phyloP scores from a whole-genome alignment of 768 basidiomycete genomes.

The Amanita thiersii region DNA sequence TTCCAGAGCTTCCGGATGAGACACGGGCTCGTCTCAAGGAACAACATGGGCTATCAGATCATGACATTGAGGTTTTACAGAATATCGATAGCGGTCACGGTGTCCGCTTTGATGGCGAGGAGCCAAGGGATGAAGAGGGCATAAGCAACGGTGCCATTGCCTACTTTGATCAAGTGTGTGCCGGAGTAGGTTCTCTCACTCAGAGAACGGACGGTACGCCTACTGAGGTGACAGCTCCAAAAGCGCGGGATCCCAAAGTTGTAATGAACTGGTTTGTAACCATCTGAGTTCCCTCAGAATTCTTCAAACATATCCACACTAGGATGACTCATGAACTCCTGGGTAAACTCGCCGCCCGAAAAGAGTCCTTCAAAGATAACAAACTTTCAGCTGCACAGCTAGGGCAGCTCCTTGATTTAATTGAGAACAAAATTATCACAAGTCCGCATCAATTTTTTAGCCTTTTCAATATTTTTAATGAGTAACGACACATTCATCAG shows the following conservation, averaged over 20 bases:
- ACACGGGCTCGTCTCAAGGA: constrained; percentile 49
- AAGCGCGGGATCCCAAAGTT: constrained; percentile 52
- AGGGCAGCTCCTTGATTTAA: constrained; percentile 71
- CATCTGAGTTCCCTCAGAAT: constrained; percentile 8
- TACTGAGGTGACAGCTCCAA: neutral
- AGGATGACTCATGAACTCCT: constrained; percentile 90
- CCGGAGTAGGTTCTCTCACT: constrained; percentile 13
- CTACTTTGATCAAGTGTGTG: constrained; percentile 75
- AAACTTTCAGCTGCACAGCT: constrained; percentile 56
- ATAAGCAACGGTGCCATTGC: constrained; percentile 42
- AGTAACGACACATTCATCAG: constrained; percentile 25
- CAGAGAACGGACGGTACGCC: constrained; percentile 6
- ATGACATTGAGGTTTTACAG: constrained; percentile 73
- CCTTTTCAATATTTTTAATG: neutral
- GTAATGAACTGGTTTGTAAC: constrained; percentile 76
- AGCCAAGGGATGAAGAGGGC: constrained; percentile 6
- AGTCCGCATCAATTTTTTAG: constrained; percentile 30
- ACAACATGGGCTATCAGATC: constrained; percentile 38
- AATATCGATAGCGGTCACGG: constrained; percentile 59
- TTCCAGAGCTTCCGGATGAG: constrained; percentile 74
- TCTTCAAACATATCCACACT: constrained; percentile 5
- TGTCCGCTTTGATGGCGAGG: constrained; percentile 53
- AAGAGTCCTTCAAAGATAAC: constrained; percentile 48
- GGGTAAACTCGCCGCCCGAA: constrained; percentile 59
- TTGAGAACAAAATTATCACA: constrained; percentile 59